Evolutionary conservation across 2,329 filamentous ascomycete species (phyloP).

Genomic region (Coniella lustricola): DNA sequence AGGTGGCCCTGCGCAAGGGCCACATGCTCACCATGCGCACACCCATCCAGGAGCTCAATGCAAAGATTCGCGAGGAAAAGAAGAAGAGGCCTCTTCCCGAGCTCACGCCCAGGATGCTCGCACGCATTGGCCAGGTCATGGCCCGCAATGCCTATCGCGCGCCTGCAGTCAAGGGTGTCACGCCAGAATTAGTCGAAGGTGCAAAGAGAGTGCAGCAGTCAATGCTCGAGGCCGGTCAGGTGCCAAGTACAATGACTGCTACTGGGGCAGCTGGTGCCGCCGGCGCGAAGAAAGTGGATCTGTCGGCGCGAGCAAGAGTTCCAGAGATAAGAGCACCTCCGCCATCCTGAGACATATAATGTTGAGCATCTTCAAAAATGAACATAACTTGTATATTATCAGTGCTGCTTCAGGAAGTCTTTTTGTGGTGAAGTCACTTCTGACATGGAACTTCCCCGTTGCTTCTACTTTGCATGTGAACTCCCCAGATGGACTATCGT

Average conservation of each 20-base stretch:
- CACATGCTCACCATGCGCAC: conserved; percentile 38
- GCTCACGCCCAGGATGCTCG: conserved; percentile 52
- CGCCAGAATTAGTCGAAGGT: conserved; percentile 19
- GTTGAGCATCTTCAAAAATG: background rate
- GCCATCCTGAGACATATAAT: conserved; percentile 1
- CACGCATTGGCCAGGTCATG: conserved; percentile 56
- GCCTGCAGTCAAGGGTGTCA: conserved; percentile 28
- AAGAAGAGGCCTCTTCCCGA: conserved; percentile 47
- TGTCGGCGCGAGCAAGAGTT: background rate
- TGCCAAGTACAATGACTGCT: background rate
- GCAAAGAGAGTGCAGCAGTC: conserved; percentile 18
- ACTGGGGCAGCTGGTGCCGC: background rate
- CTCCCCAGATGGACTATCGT: too few relatives aligned
- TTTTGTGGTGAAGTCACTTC: too few relatives aligned
- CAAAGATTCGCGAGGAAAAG: conserved; percentile 43
- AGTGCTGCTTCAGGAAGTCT: background rate
- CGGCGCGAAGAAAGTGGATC: background rate
- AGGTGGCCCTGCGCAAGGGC: conserved; percentile 30
- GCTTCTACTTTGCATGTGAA: background rate
- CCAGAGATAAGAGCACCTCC: background rate
- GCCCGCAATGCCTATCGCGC: conserved; percentile 42
- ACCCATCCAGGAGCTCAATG: conserved; percentile 54
- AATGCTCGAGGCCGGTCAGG: too few relatives aligned
- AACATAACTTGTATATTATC: conserved; percentile 3
- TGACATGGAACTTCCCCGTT: too few relatives aligned